phyloP scores from a whole-genome alignment of 2,329 filamentous ascomycete genomes.

The Talaromyces sp. region DNA sequence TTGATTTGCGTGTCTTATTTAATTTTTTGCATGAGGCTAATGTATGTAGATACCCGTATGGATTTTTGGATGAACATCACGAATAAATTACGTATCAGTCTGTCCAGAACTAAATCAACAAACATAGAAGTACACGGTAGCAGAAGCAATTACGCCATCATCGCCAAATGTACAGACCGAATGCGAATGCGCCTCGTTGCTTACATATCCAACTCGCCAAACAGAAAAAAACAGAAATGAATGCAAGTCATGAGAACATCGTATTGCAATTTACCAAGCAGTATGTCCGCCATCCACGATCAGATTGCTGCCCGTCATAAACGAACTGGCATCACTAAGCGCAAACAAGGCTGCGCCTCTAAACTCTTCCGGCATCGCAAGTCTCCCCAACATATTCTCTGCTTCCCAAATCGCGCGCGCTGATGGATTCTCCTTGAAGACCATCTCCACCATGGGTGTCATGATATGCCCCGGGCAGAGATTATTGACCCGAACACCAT shows the following conservation, averaged over 20 bases:
- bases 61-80: background rate
- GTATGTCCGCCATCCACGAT: conserved; percentile 69
- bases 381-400: conserved; percentile 52
- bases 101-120: background rate
- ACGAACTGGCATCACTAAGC: conserved; percentile 64
- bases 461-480: conserved; percentile 55
- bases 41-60: background rate
- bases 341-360: conserved; percentile 66
- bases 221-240: background rate
- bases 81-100: background rate
- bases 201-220: background rate
- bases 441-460: conserved; percentile 72
- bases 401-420: conserved; percentile 41
- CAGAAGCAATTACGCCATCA: background rate
- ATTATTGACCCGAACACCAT: conserved; percentile 54
- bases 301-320: conserved; percentile 68
- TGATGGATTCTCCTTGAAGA: conserved; percentile 75
- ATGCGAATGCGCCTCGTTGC: background rate
- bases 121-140: background rate
- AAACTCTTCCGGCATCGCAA: conserved; percentile 57
- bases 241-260: background rate
- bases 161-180: background rate
- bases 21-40: background rate
- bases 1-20: background rate
- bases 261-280: conserved; percentile 34